Conservation (phyloP, 1,139 yeast genomes). For the Magnusiomyces sp. region DNA sequence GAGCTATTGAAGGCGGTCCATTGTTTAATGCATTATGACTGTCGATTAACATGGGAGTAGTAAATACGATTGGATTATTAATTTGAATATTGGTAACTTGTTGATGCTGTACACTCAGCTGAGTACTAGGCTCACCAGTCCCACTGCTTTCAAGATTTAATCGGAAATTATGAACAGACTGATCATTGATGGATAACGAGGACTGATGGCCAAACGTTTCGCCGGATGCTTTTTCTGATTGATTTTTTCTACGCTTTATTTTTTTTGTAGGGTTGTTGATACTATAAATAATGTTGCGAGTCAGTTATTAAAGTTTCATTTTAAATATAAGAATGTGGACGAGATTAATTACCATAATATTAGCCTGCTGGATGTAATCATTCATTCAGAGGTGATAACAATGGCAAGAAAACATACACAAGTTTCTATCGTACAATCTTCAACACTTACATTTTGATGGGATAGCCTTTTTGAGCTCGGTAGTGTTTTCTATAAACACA, state of each 20-base stretch:
- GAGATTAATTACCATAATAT: neutral
- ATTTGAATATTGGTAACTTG: slow-evolving; percentile 2
- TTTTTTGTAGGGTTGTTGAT: neutral
- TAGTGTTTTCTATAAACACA: slow-evolving; percentile 23
- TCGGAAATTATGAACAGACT: neutral
- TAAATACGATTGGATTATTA: slow-evolving; percentile 10
- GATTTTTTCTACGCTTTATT: neutral
- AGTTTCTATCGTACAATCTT: no score
- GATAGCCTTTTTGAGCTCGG: slow-evolving; percentile 22
- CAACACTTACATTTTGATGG: slow-evolving; percentile 18
- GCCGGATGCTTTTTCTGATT: no score
- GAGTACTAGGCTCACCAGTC: neutral
- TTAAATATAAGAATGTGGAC: neutral
- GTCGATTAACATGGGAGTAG: slow-evolving; percentile 8
- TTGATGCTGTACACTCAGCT: neutral
- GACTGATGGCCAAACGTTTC: no score
- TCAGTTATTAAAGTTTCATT: no score
- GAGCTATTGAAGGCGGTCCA: neutral
- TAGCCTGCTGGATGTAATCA: neutral
- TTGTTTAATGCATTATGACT: neutral
- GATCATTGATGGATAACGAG: neutral
- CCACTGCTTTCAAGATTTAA: neutral
- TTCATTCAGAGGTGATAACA: neutral
- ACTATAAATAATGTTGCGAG: neutral
- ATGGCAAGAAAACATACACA: no score